Base-by-base conservation (phyloP, 305 asterid genomes). In the Andrographis paniculata region DNA sequence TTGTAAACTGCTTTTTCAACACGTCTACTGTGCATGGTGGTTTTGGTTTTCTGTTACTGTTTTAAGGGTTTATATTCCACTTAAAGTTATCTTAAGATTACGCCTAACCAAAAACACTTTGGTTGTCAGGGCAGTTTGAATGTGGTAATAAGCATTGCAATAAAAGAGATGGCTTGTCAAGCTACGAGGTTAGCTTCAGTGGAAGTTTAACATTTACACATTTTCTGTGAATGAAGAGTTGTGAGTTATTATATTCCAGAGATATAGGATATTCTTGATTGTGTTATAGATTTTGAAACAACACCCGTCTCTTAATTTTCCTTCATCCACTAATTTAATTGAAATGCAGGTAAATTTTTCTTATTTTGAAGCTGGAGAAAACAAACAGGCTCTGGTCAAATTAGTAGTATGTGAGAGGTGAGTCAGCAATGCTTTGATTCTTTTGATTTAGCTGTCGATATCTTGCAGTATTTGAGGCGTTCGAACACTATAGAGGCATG, bases 111-210 rank as follows among this genome's bases (percentile, higher is more conserved):
- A 28, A 24, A 33, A 48, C 45, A 56, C 37, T 54, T 69, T 61
- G 53, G 46, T 65, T 79, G 71, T 69, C 88, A 86, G 96, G 98
- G 64, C 95, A 89, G 78, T 89, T 89, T 68, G 60, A 65, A 51
- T 89, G 98, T 50, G 98, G 98, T 49, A 85, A 82, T 73, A 89
- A 89, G 78, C 88, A 80, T 55, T 89, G 96, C 62, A 62, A 75
- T 40, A 61, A 71, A 40, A 66, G 56, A 56, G 94, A 80, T 15
- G 77, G 74, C 56, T 72, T 85, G 61, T 77, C 96, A 52, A 85
- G 98, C 82, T 89, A 80, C 10, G 98, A 89, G 94, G 96, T 67
- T 72, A 81, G 93, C 78, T 39, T 11, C n/a, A 13, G 38, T 9
- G n/a, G 13, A 13, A 6, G 38, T 11, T 13, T 6, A 10, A 33